Evolutionary conservation across 75 land plant species (phyloP).

Genomic region (Selaginella tamariscina): DNA sequence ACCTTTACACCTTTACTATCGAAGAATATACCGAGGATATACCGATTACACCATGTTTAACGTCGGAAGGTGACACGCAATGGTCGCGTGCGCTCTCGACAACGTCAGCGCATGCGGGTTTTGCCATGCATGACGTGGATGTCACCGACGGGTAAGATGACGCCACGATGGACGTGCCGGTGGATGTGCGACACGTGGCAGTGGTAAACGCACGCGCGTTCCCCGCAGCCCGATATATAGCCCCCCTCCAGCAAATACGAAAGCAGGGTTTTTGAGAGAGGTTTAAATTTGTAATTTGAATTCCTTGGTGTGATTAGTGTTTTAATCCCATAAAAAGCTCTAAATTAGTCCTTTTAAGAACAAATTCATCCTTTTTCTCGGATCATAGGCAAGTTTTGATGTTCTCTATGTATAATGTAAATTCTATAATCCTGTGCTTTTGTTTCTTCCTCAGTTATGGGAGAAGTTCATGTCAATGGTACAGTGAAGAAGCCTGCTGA

Average conservation of each 20-base stretch:
- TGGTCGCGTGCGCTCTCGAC: not conserved
- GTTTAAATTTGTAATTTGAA: not conserved
- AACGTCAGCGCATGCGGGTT: not conserved
- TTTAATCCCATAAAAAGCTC: not conserved
- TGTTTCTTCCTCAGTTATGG: not conserved
- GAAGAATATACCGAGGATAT: too few species aligned
- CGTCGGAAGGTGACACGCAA: not conserved
- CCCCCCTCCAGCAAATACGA: not conserved
- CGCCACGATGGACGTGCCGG: not conserved
- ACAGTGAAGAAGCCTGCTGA: not conserved
- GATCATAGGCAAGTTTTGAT: not conserved
- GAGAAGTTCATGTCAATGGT: not conserved
- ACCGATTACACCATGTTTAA: not conserved
- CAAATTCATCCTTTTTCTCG: not conserved
- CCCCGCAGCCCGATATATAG: not conserved
- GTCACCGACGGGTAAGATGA: not conserved
- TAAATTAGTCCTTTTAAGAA: not conserved
- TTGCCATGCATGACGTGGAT: not conserved
- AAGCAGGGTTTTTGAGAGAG: not conserved
- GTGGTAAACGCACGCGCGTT: not conserved
- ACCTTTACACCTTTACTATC: too few species aligned
- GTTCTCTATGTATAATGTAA: not conserved
- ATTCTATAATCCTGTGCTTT: not conserved
- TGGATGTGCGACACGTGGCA: not conserved
- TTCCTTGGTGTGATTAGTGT: not conserved